Base-by-base conservation (phyloP, 2,329 filamentous ascomycete species). In the Orbilia javanica region DNA sequence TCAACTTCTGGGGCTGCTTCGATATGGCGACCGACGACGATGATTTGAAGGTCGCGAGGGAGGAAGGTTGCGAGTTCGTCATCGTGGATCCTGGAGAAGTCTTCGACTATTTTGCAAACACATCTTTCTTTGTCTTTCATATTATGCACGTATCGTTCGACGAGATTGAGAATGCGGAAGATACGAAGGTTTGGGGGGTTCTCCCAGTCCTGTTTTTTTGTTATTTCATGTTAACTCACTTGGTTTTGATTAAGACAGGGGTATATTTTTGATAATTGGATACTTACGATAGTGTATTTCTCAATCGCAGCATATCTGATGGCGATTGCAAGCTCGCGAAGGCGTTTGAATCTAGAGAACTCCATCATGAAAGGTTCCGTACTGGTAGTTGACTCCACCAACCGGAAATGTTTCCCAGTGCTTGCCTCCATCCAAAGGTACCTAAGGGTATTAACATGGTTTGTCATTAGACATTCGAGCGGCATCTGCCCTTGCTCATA, bases 341-440 rank as follows among this genome's bases (percentile, higher is more conserved):
- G 53, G 8, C 42, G 25, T 18, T 36, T 48, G 13, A 70, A 50
- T n/a, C n/a, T 15, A 3, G 53, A 13, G 18, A 70, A 63, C 3
- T 62, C 53, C 2, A 29, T 62, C 42, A 70, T 25, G 42, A 27
- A 60, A 1, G 42, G n/a, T 1, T 29, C 44, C 0, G 44, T 18
- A 3, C 10, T 39, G 0, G 29, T 11, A 25, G 29, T 18, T 15
- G 36, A 44, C 7, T 70, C 66, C 11, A 70, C 42, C 6, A 34
- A 11, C 5, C 42, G 39, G 18, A 70, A 70, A 3, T 29, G 22
- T 11, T 36, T 60, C 4, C 52, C 66, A 8, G 66, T 70, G 42
- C 66, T 70, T 8, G 53, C 15, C 29, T 70, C 66, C n/a, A 70
- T 13, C 66, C 66, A 70, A n/a, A 70, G 15, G 15, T 53, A 70